phyloP scores from a whole-genome alignment of 257 asterid species.

The Marsdenia floribunda region DNA sequence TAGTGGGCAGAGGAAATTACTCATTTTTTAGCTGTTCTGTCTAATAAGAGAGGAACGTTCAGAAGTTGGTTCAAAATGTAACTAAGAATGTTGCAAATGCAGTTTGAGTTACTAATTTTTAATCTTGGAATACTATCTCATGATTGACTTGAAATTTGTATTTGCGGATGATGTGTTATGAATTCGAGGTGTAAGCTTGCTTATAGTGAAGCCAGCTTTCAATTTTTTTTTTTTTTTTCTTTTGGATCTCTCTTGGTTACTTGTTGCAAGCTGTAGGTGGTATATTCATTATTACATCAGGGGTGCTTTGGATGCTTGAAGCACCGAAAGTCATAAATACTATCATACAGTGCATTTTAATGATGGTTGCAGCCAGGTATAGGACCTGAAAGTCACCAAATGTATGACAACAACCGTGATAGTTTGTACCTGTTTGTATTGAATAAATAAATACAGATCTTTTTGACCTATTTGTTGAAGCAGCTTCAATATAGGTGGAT shows the following conservation, averaged over 20 bases:
- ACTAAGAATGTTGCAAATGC: background rate
- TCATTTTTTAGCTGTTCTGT: background rate
- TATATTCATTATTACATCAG: background rate
- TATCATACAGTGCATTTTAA: background rate
- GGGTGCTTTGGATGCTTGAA: background rate
- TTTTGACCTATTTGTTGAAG: background rate
- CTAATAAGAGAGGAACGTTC: background rate
- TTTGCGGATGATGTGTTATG: background rate
- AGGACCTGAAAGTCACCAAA: background rate
- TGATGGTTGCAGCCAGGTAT: background rate
- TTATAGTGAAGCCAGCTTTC: background rate
- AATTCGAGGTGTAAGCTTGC: background rate
- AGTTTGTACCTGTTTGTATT: background rate
- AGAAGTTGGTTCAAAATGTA: background rate
- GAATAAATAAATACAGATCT: background rate
- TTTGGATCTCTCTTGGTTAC: background rate
- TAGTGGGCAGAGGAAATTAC: background rate
- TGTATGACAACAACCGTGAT: background rate
- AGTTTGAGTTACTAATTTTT: background rate
- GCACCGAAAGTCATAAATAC: background rate
- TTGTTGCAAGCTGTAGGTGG: background rate
- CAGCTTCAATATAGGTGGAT: background rate
- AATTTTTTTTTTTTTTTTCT: background rate
- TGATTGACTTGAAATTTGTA: background rate
- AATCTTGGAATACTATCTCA: background rate